Conservation (phyloP, 2,329 filamentous ascomycete species). For the Diaporthe citriasiana region DNA sequence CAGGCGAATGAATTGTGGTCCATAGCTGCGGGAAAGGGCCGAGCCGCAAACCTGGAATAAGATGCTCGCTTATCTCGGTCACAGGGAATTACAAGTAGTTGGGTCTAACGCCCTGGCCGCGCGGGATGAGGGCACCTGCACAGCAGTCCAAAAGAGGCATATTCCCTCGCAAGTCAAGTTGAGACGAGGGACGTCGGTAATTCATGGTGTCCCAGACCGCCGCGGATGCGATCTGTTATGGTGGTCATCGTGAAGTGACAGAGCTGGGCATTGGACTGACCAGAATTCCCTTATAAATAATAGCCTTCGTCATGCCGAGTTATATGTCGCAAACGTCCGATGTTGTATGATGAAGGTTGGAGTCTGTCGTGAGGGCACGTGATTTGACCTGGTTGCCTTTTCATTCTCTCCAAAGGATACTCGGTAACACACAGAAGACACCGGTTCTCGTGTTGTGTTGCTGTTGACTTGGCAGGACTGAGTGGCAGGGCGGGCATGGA, state of each 20-base stretch:
- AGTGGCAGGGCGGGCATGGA: not conserved
- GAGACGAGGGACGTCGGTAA: not conserved
- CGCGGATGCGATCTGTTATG: not conserved
- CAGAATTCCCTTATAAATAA: not conserved
- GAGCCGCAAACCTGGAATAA: constrained; percentile 18
- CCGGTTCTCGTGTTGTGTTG: not conserved
- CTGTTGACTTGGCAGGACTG: not conserved
- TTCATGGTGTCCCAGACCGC: not conserved
- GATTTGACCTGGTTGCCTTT: not conserved
- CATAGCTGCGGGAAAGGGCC: constrained; percentile 10
- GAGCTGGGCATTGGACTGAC: not conserved
- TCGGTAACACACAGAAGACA: not conserved
- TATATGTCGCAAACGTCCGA: too few relatives aligned
- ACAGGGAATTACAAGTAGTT: not conserved
- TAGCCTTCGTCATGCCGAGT: not conserved
- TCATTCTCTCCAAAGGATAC: not conserved
- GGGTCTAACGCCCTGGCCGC: not conserved
- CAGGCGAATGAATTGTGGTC: not conserved
- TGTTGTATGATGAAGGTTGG: not conserved
- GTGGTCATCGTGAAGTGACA: not conserved
- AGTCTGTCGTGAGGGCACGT: constrained; percentile 6
- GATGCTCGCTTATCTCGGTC: constrained; percentile 22
- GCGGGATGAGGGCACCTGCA: not conserved
- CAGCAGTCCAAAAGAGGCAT: not conserved
- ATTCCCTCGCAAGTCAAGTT: not conserved